A percentile compares a stretch with the other conserved stretches of the same genome.
Conservation (phyloP, 345 rosid genomes). For the Citrus sp. region DNA sequence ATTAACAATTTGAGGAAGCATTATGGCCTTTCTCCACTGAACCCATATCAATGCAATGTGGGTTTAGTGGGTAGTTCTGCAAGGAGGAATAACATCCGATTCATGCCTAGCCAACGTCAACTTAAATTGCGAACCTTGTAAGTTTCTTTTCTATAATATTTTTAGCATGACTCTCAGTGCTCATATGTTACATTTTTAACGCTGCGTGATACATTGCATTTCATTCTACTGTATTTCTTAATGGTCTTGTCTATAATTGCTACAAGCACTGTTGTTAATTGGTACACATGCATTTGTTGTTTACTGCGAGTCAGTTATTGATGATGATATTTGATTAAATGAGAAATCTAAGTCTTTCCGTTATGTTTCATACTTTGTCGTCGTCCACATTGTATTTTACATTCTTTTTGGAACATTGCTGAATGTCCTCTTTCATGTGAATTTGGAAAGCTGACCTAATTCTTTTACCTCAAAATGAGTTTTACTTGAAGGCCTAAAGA, state of each 20-base stretch:
- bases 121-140: conserved; percentile 33
- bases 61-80: conserved; percentile 21
- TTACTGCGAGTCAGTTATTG: neutral
- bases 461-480: neutral
- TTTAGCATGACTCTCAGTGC: neutral
- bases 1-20: conserved; percentile 24
- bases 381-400: neutral
- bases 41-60: conserved; percentile 20
- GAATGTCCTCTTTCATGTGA: neutral
- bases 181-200: neutral
- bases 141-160: conserved; percentile 19
- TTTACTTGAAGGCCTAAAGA: neutral
- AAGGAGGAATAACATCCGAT: neutral
- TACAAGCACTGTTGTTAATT: neutral
- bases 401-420: neutral
- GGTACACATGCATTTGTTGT: neutral
- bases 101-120: conserved; percentile 8
- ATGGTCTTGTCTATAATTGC: neutral
- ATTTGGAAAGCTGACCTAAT: neutral
- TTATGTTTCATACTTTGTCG: too few relatives aligned
- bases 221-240: neutral
- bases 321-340: neutral
- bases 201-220: neutral
- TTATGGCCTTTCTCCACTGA: conserved; percentile 20
- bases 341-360: neutral